Base-by-base conservation (phyloP, 164 flowering plant genomes). In the Amborella trichopoda region DNA sequence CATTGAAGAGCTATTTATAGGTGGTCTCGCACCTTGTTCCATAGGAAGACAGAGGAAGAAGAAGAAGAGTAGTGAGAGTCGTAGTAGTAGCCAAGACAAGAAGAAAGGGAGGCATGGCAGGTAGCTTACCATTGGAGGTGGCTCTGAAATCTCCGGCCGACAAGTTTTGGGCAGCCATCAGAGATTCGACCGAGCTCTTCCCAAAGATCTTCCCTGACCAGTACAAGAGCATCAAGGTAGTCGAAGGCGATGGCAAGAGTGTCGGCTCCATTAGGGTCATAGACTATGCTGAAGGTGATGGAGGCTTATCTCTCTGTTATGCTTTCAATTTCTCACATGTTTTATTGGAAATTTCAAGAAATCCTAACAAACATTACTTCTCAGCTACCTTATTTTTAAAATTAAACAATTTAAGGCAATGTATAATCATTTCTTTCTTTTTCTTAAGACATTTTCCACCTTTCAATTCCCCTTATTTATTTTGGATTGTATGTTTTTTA, bases 181-280 rank as follows among this genome's bases (percentile, higher is more conserved):
- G 63, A 48, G 85, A 87, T 36, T 72, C 84, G 14, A 52, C 55
- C 33, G 55, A 26, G 26, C 43, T 81, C 41, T 83, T 80, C 56
- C 94, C 90, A 36, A 71, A 74, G 62, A 70, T 73, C 53, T 68
- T 77, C 61, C 77, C 90, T 56, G 51, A 76, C 8, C 68, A 65
- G 1, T 83, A 81, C 78, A 68, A 79, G 62, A 68, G 73, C 75
- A 73, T 83, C 50, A 68, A 78, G 39, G 63, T 79, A 2, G 50
- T 83, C 20, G 88, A 83, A 65, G 96, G 96, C 22, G 96, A 87
- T 51, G 96, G 94, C 25, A 72, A 71, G 50, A 46, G 69, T 14
- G 76, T 62, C 1, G 94, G 90, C 32, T 62, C 85, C 17, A 40
- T 79, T 41, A 71, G 78, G 26, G 68, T 65, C 54, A n/a, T 83